phyloP scores from a whole-genome alignment of 2,329 filamentous ascomycete species.

The Calonectria hawksworthii region DNA sequence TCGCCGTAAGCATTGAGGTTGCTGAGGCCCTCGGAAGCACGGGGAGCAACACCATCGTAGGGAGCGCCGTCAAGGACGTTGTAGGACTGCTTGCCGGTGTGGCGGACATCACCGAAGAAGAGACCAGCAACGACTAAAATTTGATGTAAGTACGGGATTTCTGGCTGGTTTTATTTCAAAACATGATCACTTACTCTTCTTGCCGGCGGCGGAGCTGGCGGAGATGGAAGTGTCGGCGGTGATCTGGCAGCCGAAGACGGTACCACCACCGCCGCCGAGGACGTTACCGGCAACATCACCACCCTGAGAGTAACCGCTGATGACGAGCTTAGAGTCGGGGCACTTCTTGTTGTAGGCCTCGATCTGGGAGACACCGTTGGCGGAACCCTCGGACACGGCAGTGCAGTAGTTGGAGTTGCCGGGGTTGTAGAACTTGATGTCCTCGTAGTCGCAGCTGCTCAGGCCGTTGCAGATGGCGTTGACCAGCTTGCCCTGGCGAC shows the following conservation, averaged over 20 bases:
- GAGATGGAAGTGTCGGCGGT: not conserved
- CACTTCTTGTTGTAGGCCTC: conserved; percentile 55
- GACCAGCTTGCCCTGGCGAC: conserved; percentile 46
- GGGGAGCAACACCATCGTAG: conserved; percentile 41
- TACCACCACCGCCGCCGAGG: conserved; percentile 49
- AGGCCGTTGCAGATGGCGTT: conserved; percentile 46
- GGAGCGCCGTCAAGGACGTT: conserved; percentile 47
- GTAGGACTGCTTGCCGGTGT: conserved; percentile 50
- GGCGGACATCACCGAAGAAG: conserved; percentile 49
- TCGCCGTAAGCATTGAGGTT: conserved; percentile 44
- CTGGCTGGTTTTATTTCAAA: too few relatives aligned
- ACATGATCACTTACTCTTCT: not conserved
- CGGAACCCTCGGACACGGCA: conserved; percentile 53
- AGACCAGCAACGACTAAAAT: conserved; percentile 3
- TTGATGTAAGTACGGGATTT: not conserved
- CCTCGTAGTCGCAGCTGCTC: conserved; percentile 48
- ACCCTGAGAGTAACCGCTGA: conserved; percentile 59
- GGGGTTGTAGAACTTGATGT: conserved; percentile 51
- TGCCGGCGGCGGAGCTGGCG: not conserved
- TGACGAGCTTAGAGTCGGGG: conserved; percentile 55
- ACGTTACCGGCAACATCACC: conserved; percentile 55
- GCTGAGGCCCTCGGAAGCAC: conserved; percentile 42
- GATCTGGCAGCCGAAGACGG: not conserved
- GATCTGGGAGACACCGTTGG: conserved; percentile 54
- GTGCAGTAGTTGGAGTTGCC: conserved; percentile 50